Conservation (phyloP, 345 rosid genomes). For the Aquilaria yunnanensis region DNA sequence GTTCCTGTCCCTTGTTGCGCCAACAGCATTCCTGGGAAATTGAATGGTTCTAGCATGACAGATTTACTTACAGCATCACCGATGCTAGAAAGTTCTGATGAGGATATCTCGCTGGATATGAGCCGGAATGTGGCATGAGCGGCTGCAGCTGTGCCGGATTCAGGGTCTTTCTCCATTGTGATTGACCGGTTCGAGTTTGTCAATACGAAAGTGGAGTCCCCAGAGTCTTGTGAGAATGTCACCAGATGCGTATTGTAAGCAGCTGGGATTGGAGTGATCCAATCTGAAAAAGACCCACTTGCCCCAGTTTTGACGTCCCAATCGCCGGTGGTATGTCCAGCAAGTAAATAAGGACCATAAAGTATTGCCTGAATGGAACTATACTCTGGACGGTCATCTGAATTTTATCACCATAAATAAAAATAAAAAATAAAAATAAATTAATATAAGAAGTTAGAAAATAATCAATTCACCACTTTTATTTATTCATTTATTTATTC, state of each 20-base stretch:
- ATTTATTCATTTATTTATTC: not conserved
- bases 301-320: slow-evolving; percentile 58
- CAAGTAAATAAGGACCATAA: slow-evolving; percentile 83
- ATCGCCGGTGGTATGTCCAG: slow-evolving; percentile 57
- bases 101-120: slow-evolving; percentile 19
- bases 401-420: not conserved
- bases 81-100: slow-evolving; percentile 10
- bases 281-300: slow-evolving; percentile 30
- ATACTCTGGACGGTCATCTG: slow-evolving; percentile 73
- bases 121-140: slow-evolving; percentile 68
- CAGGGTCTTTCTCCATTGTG: slow-evolving; percentile 48
- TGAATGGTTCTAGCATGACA: slow-evolving; percentile 69
- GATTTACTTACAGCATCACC: slow-evolving; percentile 41
- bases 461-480: not conserved
- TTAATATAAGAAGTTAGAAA: not conserved
- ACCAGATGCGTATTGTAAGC: slow-evolving; percentile 43
- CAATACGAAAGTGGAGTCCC: slow-evolving; percentile 38
- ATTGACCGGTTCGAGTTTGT: slow-evolving; percentile 54
- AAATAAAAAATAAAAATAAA: not conserved
- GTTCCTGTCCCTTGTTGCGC: slow-evolving; percentile 31
- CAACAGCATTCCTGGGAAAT: slow-evolving; percentile 70
- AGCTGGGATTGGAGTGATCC: slow-evolving; percentile 56
- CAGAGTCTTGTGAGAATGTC: slow-evolving; percentile 55
- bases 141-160: slow-evolving; percentile 52
- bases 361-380: slow-evolving; percentile 78